These are phyloP conservation scores for Sisymbrium irio DNA, from an alignment of 345 rosid genomes.

Conservation along the genomic window DNA sequence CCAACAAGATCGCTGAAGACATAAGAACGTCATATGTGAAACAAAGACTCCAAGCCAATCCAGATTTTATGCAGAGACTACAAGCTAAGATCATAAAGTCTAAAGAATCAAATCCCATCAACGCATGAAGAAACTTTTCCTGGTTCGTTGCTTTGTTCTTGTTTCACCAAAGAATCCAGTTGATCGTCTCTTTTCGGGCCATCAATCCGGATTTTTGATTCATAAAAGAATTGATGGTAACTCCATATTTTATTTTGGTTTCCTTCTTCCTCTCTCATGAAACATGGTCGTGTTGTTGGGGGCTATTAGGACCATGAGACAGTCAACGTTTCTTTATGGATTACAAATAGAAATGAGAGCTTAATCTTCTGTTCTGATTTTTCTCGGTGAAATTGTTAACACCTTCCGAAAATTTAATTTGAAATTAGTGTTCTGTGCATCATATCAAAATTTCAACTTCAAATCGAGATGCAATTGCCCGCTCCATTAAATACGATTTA, in stretches of 20 bases:
- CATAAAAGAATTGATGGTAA: constrained; percentile 11
- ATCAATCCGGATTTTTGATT: not conserved
- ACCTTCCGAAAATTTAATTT: not conserved
- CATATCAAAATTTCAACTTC: not conserved
- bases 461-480: not conserved
- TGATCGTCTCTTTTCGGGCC: constrained; percentile 1
- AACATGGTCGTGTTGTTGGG: constrained; percentile 5
- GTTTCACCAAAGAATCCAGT: constrained; percentile 1
- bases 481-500: not conserved
- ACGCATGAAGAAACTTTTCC: constrained; percentile 28
- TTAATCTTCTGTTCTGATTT: not conserved
- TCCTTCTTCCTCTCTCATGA: constrained; percentile 6
- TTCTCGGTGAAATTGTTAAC: not conserved
- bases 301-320: constrained; percentile 7
- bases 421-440: not conserved
- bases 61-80: constrained; percentile 85
- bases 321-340: not conserved
- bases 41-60: constrained; percentile 72
- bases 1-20: constrained; percentile 67
- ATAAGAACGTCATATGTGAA: constrained; percentile 71
- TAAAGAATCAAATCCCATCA: constrained; percentile 40
- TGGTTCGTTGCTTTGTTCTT: not conserved
- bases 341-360: not conserved
- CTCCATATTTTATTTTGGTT: constrained; percentile 4
- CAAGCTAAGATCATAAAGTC: constrained; percentile 53